phyloP scores from a whole-genome alignment of 257 asterid genomes.

The Nicotiana tabacum region DNA sequence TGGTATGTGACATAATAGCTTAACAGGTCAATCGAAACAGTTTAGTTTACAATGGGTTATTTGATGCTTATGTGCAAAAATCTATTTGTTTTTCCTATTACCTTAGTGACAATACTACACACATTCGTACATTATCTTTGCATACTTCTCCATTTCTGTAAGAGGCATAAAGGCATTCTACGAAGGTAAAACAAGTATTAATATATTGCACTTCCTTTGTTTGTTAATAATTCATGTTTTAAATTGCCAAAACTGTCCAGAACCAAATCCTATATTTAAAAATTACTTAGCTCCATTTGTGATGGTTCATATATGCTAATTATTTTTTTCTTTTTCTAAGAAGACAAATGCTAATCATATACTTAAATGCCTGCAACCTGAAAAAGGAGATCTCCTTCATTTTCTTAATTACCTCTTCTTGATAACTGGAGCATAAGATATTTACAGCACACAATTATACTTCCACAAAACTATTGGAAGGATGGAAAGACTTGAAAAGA shows the following conservation, averaged over 20 bases:
- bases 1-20: neutral
- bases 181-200: neutral
- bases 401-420: neutral
- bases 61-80: neutral
- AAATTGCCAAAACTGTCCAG: neutral
- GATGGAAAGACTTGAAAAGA: neutral
- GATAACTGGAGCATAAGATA: neutral
- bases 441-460: neutral
- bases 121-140: neutral
- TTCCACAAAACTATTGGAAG: neutral
- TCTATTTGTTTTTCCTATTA: neutral
- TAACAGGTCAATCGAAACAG: neutral
- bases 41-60: neutral
- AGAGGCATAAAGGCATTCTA: neutral
- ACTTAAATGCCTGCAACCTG: neutral
- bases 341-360: neutral
- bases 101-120: neutral
- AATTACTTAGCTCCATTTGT: neutral
- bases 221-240: neutral
- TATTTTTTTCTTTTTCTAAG: neutral
- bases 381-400: neutral
- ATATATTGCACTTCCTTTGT: conserved; percentile 6
- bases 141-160: neutral
- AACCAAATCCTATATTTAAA: neutral
- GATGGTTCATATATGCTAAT: neutral